Evolutionary conservation across 2,329 filamentous ascomycete genomes (phyloP), one percentile per base, ranked within the genome.

Genomic region (Epichloe baconii): DNA sequence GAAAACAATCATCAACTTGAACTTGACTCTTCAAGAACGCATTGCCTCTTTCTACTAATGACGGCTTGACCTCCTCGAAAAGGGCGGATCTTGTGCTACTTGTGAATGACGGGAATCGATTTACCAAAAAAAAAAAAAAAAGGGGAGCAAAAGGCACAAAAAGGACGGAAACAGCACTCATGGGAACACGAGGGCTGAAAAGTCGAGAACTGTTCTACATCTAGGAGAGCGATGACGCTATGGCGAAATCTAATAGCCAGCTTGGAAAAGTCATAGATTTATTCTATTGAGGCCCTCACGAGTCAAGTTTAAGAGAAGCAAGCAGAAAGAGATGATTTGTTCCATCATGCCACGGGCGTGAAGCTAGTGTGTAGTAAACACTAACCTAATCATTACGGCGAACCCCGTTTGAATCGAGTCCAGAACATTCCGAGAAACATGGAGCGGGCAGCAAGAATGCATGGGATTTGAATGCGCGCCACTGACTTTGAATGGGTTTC

Each of bases 181-280:
- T 21, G 48, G 37, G 37, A 49, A 49, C n/a, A 19, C 21, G 41
- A 49, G 41, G 19, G n/a, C 19, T 23, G 26, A 42, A 17, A 47
- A 36, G 19, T 15, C 42, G 35, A 44, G 43, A 47, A 36, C n/a
- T 19, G 51, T 37, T 53, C 37, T 41, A 43, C 42, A 48, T 50
- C 37, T 44, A 48, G 52, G 50, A 62, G 61, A 64, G 62, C 62
- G 60, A 63, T 59, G 58, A 64, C 57, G 62, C 62, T 63, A 64
- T 62, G 59, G 62, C 61, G 62, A 64, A 64, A 63, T 63, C 61
- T 62, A 63, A 64, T 62, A 63, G 61, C 62, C 62, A 63, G 62
- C 62, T 64, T 63, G 62, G 61, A 62, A 64, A 56, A 62, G 61
- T 63, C 61, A 53, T 31, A 31, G 1, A 8, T 8, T 26, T 3